phyloP scores from a whole-genome alignment of 2,329 filamentous ascomycete species.

The Aspergillus sp. region DNA sequence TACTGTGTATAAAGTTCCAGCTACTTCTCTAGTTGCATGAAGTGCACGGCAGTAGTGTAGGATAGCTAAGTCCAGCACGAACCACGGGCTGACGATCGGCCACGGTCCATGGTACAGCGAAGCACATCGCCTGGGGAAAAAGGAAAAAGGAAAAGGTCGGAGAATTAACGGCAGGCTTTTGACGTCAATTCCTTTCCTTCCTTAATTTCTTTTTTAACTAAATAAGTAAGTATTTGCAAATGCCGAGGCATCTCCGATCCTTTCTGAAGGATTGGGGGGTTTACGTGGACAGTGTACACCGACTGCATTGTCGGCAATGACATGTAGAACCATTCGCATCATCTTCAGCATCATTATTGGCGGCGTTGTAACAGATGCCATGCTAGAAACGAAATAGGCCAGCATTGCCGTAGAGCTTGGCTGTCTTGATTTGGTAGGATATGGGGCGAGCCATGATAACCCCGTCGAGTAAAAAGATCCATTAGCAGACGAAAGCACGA shows the following conservation, averaged over 20 bases:
- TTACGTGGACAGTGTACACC: not conserved
- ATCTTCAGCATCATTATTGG: not conserved
- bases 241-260: not conserved
- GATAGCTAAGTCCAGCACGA: constrained; percentile 3
- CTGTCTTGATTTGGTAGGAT: not conserved
- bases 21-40: not conserved
- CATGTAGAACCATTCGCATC: not conserved
- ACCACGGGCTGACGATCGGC: constrained; percentile 8
- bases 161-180: not conserved
- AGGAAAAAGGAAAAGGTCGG: not conserved
- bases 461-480: not conserved
- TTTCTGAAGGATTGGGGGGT: not conserved
- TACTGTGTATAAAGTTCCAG: not conserved
- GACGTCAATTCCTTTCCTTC: not conserved
- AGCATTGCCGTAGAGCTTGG: not conserved
- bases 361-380: not conserved
- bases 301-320: not conserved
- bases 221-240: not conserved
- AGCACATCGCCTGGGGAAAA: not conserved
- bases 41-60: not conserved
- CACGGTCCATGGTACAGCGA: constrained; percentile 4
- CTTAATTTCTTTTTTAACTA: not conserved
- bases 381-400: not conserved
- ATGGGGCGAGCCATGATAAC: constrained; percentile 2
- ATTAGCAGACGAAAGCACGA: not conserved